Conservation (phyloP, 257 asterid species). For the Solanum pinnatisectum region DNA sequence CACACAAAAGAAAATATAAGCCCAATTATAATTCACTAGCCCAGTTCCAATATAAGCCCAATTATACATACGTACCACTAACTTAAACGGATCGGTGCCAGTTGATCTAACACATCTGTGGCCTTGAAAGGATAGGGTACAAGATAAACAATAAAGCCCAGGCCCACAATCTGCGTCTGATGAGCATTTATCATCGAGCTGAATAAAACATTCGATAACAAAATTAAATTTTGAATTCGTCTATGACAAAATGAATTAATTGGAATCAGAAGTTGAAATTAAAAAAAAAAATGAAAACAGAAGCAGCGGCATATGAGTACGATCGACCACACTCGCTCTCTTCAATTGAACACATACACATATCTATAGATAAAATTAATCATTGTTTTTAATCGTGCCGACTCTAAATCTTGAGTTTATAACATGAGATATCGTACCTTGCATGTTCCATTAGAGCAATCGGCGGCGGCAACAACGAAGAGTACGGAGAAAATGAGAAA, state of each 20-base stretch:
- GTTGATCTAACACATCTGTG: constrained; percentile 59
- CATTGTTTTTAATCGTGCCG: background rate
- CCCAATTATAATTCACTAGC: background rate
- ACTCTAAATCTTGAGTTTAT: background rate
- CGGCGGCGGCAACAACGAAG: background rate
- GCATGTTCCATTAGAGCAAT: constrained; percentile 13
- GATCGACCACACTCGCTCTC: background rate
- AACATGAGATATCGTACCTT: background rate
- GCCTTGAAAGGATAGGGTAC: constrained; percentile 38
- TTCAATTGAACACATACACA: background rate
- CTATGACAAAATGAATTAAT: background rate
- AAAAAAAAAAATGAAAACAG: background rate
- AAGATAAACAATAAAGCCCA: constrained; percentile 52
- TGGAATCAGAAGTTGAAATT: background rate
- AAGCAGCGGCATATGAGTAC: background rate
- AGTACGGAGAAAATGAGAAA: background rate
- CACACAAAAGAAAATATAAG: background rate
- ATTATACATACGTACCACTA: constrained; percentile 29
- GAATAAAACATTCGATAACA: background rate
- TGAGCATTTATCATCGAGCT: constrained; percentile 52
- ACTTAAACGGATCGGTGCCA: constrained; percentile 50
- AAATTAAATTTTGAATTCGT: background rate
- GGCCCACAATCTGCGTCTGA: constrained; percentile 41
- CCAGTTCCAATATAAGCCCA: background rate
- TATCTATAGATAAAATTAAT: background rate